Conservation (phyloP, 148 eudicot genomes). For the Silene uniflora region DNA sequence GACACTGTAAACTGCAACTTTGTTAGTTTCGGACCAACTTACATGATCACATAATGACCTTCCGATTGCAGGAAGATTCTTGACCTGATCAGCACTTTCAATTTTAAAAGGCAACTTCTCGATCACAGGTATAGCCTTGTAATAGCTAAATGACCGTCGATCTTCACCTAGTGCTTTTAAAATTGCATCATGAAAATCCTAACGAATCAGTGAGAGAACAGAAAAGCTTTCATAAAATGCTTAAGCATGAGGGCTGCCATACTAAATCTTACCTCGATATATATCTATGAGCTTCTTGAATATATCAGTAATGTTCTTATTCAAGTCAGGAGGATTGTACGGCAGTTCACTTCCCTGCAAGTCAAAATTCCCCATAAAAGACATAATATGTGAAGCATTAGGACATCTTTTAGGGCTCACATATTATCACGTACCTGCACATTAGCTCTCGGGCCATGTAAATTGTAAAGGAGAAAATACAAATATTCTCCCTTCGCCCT, state of each 20-base stretch:
- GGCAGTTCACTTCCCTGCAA: conserved; percentile 44
- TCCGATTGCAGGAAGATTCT: conserved; percentile 81
- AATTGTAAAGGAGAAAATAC: not conserved
- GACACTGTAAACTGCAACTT: not conserved
- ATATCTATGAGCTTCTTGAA: conserved; percentile 82
- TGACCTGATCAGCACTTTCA: conserved; percentile 80
- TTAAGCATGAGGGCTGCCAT: not conserved
- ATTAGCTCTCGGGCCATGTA: not conserved
- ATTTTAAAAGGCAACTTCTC: conserved; percentile 89
- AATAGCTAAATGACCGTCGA: conserved; percentile 88
- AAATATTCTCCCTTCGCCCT: not conserved
- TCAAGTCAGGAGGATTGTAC: conserved; percentile 80
- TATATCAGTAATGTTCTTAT: conserved; percentile 67
- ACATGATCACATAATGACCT: conserved; percentile 95
- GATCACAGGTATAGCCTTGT: conserved; percentile 87
- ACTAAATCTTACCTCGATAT: conserved; percentile 60
- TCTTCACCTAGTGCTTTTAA: conserved; percentile 83
- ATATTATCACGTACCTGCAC: not conserved
- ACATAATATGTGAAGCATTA: not conserved
- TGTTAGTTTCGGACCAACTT: conserved; percentile 27
- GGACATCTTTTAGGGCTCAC: no score
- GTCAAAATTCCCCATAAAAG: not conserved
- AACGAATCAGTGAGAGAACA: conserved; percentile 5
- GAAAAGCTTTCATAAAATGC: not conserved
- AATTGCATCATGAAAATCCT: not conserved